Evolutionary conservation across 345 rosid genomes (phyloP).

Genomic region (Eucalyptus regnans): DNA sequence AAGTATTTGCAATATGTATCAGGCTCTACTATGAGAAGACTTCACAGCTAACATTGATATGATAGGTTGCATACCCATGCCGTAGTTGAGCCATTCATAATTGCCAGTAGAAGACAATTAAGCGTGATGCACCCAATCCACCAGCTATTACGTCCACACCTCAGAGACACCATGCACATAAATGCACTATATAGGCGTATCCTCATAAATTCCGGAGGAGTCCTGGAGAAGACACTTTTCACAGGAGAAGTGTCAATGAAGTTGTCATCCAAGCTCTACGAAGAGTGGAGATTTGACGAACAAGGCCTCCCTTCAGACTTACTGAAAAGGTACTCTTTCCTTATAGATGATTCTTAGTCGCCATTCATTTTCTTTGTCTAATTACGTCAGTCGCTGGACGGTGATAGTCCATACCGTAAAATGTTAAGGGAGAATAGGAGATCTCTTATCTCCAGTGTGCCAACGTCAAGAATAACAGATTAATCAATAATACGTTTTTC

Average conservation of each 20-base stretch:
- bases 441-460: background rate
- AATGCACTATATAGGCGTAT: conserved; percentile 38
- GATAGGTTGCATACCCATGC: conserved; percentile 66
- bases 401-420: background rate
- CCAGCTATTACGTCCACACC: conserved; percentile 51
- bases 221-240: conserved; percentile 40
- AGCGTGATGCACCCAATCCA: conserved; percentile 62
- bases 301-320: conserved; percentile 58
- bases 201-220: conserved; percentile 46
- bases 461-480: background rate
- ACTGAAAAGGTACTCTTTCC: conserved; percentile 22
- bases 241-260: conserved; percentile 36
- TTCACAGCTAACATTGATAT: background rate
- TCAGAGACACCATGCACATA: conserved; percentile 60
- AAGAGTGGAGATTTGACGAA: conserved; percentile 55
- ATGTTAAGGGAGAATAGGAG: background rate
- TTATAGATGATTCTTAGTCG: background rate
- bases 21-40: background rate
- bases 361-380: background rate
- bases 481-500: background rate
- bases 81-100: conserved; percentile 59
- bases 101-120: conserved; percentile 56
- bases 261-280: conserved; percentile 42
- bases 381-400: background rate
- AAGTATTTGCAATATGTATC: background rate